These are phyloP conservation scores for Tylopilus felleus DNA, from an alignment of 768 basidiomycete genomes.

Conservation along the genomic window DNA sequence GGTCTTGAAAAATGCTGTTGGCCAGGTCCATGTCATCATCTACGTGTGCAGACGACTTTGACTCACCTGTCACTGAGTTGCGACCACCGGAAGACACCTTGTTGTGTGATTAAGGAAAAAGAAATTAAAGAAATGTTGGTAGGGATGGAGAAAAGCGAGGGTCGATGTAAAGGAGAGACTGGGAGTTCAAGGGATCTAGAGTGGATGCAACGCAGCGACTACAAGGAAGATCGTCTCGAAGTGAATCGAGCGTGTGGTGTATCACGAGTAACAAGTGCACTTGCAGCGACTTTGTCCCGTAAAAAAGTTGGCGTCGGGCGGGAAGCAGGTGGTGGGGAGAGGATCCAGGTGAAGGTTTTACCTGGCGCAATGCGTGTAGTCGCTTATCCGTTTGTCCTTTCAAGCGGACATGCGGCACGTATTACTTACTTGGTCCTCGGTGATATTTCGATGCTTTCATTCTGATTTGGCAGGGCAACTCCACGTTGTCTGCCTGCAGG, in stretches of 20 bases:
- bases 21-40: constrained; percentile 3
- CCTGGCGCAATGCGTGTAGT: constrained; percentile 47
- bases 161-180: constrained; percentile 36
- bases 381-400: constrained; percentile 49
- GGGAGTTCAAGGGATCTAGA: constrained; percentile 26
- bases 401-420: constrained; percentile 30
- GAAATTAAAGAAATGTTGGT: constrained; percentile 17
- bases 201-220: constrained; percentile 26
- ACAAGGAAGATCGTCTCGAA: constrained; percentile 47
- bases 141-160: constrained; percentile 25
- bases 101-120: constrained; percentile 18
- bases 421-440: constrained; percentile 33
- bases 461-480: constrained; percentile 51
- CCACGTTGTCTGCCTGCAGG: constrained; percentile 82
- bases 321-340: constrained; percentile 18
- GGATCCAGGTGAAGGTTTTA: constrained; percentile 37
- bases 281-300: constrained; percentile 26
- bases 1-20: constrained; percentile 10
- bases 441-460: constrained; percentile 39
- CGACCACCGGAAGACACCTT: constrained; percentile 11
- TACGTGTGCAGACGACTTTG: background rate
- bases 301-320: constrained; percentile 25
- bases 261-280: constrained; percentile 24
- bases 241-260: constrained; percentile 47
- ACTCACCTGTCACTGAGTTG: constrained; percentile 20